Percentiles rank a stretch among this genome's conserved stretches.
Evolutionary conservation across 2,329 filamentous ascomycete species (phyloP).

Genomic region (Aspergillus eucalypticola): DNA sequence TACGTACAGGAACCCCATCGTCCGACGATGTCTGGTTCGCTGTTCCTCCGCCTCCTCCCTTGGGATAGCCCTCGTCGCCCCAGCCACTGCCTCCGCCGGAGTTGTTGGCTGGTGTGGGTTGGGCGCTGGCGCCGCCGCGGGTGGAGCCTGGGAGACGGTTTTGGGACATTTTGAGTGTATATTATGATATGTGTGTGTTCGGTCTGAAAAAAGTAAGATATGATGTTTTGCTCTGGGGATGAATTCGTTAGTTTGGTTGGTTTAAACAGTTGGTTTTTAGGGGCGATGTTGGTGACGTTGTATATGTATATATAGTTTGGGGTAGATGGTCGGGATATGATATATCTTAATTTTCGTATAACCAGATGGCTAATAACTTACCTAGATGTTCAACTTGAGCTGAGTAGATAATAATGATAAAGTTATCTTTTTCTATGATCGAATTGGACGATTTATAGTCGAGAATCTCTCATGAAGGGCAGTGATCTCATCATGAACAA

Average conservation of each 20-base stretch:
- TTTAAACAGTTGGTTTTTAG: neutral
- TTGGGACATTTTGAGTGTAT: neutral
- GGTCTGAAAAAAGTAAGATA: neutral
- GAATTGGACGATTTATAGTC: slow-evolving; percentile 1
- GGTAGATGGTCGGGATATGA: neutral
- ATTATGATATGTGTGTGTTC: too few species aligned
- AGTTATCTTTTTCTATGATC: neutral
- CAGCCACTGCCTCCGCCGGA: slow-evolving; percentile 22
- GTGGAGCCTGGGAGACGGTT: slow-evolving; percentile 21
- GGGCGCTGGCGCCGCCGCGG: slow-evolving; percentile 26
- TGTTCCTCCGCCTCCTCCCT: slow-evolving; percentile 19
- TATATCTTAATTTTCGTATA: neutral
- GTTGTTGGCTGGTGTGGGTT: slow-evolving; percentile 35
- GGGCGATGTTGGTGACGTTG: neutral
- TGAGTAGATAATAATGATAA: neutral
- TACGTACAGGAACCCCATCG: slow-evolving; percentile 21
- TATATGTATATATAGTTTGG: neutral
- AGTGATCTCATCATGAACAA: slow-evolving; percentile 10
- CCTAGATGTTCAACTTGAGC: neutral
- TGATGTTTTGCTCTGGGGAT: neutral
- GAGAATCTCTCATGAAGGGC: neutral
- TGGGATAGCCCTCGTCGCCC: slow-evolving; percentile 25
- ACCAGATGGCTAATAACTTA: neutral
- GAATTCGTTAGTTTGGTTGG: neutral
- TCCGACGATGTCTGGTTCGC: neutral